Evolutionary conservation across 2,329 filamentous ascomycete species (phyloP).

Genomic region (Trichoderma asperellum): DNA sequence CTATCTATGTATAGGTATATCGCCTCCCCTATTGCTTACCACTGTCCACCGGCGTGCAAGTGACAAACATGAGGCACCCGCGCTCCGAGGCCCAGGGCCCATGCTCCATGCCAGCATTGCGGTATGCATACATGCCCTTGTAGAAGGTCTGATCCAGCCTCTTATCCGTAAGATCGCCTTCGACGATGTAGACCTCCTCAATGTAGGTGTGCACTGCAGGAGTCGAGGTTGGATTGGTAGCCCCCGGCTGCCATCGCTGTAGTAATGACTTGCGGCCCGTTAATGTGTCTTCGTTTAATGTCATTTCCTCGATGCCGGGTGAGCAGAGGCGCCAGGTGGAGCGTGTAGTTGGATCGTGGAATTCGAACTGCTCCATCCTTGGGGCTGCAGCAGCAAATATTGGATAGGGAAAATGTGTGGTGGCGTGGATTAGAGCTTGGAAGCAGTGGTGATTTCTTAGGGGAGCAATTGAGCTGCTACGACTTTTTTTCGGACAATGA

Average conservation of each 20-base stretch:
- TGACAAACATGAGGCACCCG: constrained; percentile 41
- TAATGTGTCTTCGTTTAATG: constrained; percentile 40
- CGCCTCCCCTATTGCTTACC: neutral
- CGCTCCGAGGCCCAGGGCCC: constrained; percentile 43
- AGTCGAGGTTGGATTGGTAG: constrained; percentile 32
- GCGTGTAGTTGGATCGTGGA: constrained; percentile 35
- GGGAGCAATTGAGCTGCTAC: neutral
- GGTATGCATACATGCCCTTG: constrained; percentile 46
- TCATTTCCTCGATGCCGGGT: constrained; percentile 43
- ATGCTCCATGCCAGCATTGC: constrained; percentile 46
- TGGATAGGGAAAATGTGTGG: too few relatives aligned
- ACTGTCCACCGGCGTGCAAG: constrained; percentile 4
- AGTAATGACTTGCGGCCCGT: constrained; percentile 39
- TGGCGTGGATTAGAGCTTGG: neutral
- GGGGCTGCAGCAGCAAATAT: neutral
- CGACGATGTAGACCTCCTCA: constrained; percentile 45
- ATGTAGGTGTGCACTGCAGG: constrained; percentile 44
- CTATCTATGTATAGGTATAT: neutral
- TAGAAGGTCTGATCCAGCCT: constrained; percentile 39
- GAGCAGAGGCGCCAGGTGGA: constrained; percentile 37
- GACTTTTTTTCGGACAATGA: neutral
- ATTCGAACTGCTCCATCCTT: constrained; percentile 38
- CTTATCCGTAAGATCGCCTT: constrained; percentile 43
- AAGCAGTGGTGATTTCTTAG: neutral
- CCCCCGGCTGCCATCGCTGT: constrained; percentile 44